A percentile compares a stretch with the other conserved stretches of the same genome.
These are phyloP conservation scores for Aspergillus leporis DNA, from an alignment of 495 filamentous ascomycete species.

Conservation along the genomic window DNA sequence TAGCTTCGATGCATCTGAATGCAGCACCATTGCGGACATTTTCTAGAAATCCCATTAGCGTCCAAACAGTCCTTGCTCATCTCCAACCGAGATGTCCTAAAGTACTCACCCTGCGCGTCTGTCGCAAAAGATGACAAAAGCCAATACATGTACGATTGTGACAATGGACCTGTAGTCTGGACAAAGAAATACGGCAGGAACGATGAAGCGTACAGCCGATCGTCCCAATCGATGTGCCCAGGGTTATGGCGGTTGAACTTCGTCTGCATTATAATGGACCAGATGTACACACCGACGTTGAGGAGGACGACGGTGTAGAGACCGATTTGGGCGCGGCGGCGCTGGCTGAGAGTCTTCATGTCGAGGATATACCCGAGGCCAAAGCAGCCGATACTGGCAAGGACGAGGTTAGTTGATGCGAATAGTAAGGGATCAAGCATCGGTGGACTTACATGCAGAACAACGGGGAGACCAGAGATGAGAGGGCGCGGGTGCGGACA, in stretches of 20 bases:
- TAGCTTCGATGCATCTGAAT: constrained; percentile 32
- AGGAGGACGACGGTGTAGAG: constrained; percentile 30
- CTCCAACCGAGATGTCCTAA: neutral
- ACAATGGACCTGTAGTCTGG: constrained; percentile 31
- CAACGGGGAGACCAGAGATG: constrained; percentile 33
- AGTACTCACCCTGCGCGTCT: constrained; percentile 28
- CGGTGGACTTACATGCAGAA: constrained; percentile 32
- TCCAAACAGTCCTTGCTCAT: neutral
- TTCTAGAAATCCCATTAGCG: constrained; percentile 15
- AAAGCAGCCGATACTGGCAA: constrained; percentile 30
- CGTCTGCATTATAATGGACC: constrained; percentile 33
- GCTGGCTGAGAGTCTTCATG: constrained; percentile 31
- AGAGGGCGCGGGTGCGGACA: constrained; percentile 31
- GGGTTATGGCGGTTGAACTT: constrained; percentile 28
- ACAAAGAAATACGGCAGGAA: constrained; percentile 37
- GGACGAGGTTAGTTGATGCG: neutral
- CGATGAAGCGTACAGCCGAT: constrained; percentile 24
- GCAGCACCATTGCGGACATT: constrained; percentile 34
- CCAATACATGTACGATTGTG: constrained; percentile 37
- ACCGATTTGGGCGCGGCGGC: constrained; percentile 32
- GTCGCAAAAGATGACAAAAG: constrained; percentile 32
- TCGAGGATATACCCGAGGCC: constrained; percentile 35
- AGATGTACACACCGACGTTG: constrained; percentile 32
- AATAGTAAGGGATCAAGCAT: neutral
- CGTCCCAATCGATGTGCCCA: constrained; percentile 30